Evolutionary conservation across 225 moss, liverwort and hornwort genomes (phyloP).

Genomic region (Anthoceros angustus): DNA sequence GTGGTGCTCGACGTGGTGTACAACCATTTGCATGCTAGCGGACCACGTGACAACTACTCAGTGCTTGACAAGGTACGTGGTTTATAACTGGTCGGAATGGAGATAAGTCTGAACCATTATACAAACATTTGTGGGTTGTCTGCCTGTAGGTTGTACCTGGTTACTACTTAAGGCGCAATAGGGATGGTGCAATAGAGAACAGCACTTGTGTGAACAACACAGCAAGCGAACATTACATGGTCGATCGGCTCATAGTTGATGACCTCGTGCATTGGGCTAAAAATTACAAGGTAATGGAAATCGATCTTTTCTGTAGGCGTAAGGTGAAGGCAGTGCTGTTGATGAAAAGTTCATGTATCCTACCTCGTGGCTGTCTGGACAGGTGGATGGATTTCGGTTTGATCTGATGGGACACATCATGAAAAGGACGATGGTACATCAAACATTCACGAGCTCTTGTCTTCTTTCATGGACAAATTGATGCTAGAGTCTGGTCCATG

Average conservation of each 20-base stretch:
- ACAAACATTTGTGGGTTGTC: not conserved
- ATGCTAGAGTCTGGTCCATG: not conserved
- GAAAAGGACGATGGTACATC: slow-evolving; percentile 72
- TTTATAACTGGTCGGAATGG: not conserved
- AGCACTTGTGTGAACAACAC: slow-evolving; percentile 98
- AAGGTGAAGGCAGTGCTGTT: not conserved
- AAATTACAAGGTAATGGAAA: slow-evolving; percentile 50
- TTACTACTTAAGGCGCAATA: slow-evolving; percentile 75
- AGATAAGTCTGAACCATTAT: not conserved
- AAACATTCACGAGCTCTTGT: slow-evolving; percentile 5
- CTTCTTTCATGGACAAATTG: slow-evolving; percentile 4
- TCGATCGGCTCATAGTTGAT: slow-evolving; percentile 87
- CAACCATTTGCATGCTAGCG: slow-evolving; percentile 89
- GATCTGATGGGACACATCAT: slow-evolving; percentile 97
- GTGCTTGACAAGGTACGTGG: slow-evolving; percentile 60
- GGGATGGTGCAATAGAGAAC: slow-evolving; percentile 61
- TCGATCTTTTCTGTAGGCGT: not conserved
- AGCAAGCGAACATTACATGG: slow-evolving; percentile 90
- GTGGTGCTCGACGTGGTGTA: slow-evolving; percentile 81
- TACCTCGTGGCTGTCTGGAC: not conserved
- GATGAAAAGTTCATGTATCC: not conserved
- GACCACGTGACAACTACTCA: slow-evolving; percentile 52
- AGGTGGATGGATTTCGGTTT: slow-evolving; percentile 97
- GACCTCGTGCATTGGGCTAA: slow-evolving; percentile 85
- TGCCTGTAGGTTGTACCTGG: slow-evolving; percentile 57